phyloP scores from a whole-genome alignment of 305 asterid genomes.

The Nicotiana rustica region DNA sequence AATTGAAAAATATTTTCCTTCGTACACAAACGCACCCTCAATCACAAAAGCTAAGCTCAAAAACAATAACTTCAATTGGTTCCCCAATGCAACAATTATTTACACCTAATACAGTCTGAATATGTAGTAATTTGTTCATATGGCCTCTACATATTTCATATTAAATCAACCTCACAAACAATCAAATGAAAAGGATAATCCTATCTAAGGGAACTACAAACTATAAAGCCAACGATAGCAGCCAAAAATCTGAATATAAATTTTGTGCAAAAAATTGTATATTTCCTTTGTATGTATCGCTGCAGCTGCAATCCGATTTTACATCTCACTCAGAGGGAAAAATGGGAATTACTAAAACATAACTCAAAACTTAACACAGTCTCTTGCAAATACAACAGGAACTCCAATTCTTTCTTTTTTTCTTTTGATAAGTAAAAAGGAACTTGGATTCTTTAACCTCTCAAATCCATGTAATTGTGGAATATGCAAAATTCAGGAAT shows the following conservation, averaged over 20 bases:
- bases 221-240: neutral
- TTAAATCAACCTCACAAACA: conserved; percentile 27
- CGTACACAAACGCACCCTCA: no score
- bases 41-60: neutral
- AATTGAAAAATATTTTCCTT: no score
- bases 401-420: conserved; percentile 20
- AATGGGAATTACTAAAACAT: conserved; percentile 32
- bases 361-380: conserved; percentile 33
- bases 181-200: neutral
- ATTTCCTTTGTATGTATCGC: conserved; percentile 34
- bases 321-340: conserved; percentile 37
- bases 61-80: neutral
- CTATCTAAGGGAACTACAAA: neutral
- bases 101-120: neutral
- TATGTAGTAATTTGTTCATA: neutral
- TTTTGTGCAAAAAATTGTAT: conserved; percentile 25
- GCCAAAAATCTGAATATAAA: neutral
- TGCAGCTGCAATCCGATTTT: conserved; percentile 38
- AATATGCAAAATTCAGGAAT: conserved; percentile 40
- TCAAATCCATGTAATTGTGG: conserved; percentile 29
- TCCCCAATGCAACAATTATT: neutral
- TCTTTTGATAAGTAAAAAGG: neutral
- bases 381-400: conserved; percentile 34
- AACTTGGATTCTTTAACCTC: conserved; percentile 26
- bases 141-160: neutral